Evolutionary conservation across 306 rosid genomes (phyloP).

Genomic region (Cucurbita maxima): DNA sequence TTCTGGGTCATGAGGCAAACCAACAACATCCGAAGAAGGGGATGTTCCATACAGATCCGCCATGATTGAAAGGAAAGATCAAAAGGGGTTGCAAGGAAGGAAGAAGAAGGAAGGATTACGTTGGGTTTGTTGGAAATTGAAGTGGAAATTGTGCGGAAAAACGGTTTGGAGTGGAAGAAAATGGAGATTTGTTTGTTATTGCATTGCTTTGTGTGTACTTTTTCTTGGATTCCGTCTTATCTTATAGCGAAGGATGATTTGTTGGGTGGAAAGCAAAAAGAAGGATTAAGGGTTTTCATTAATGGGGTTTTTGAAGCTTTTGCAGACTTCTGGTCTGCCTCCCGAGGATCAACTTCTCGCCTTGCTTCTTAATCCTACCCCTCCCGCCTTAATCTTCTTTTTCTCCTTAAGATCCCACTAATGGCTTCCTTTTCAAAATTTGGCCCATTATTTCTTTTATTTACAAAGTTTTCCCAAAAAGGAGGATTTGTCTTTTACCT

Average conservation of each 20-base stretch:
- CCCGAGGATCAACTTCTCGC: background rate
- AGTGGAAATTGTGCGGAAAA: background rate
- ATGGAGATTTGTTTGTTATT: background rate
- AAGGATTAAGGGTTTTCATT: conserved; percentile 1
- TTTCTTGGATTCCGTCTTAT: background rate
- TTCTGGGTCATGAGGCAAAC: conserved; percentile 26
- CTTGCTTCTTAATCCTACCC: background rate
- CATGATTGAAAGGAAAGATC: conserved; percentile 16
- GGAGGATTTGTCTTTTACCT: background rate
- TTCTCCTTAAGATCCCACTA: background rate
- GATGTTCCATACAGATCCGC: conserved; percentile 40
- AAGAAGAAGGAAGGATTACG: background rate
- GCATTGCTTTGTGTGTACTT: background rate
- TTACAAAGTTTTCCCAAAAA: background rate
- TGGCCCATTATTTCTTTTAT: background rate
- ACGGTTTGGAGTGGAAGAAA: background rate
- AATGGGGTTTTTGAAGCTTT: background rate
- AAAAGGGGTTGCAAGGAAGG: background rate
- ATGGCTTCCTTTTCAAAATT: background rate
- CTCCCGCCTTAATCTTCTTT: conserved; percentile 5
- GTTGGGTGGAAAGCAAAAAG: background rate
- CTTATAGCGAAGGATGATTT: background rate
- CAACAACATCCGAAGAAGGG: conserved; percentile 15
- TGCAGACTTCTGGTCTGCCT: conserved; percentile 4
- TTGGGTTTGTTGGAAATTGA: background rate